These are phyloP conservation scores for Cyberlindnera meyerae DNA, from an alignment of 805 yeast genomes.

Conservation along the genomic window DNA sequence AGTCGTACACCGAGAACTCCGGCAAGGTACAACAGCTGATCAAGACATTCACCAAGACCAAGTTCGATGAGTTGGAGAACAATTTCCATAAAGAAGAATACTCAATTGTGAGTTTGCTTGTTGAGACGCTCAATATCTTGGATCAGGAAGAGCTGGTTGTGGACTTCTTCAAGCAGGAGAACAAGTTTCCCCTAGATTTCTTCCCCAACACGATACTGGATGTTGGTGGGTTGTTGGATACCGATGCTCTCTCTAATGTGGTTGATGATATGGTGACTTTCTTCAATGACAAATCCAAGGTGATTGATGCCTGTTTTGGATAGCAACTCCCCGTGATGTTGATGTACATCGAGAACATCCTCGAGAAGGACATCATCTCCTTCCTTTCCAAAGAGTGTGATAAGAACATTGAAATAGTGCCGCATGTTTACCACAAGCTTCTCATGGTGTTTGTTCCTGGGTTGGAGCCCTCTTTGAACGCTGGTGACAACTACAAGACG, in stretches of 20 bases:
- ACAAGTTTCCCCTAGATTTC: slow-evolving; percentile 29
- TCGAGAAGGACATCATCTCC: slow-evolving; percentile 32
- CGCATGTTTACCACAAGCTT: slow-evolving; percentile 28
- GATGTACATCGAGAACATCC: slow-evolving; percentile 33
- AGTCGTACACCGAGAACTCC: slow-evolving; percentile 3
- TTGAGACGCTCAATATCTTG: slow-evolving; percentile 24
- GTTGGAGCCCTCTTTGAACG: slow-evolving; percentile 34
- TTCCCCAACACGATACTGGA: slow-evolving; percentile 27
- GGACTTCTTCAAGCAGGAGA: slow-evolving; percentile 37
- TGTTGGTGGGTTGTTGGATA: slow-evolving; percentile 18
- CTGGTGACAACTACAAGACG: slow-evolving; percentile 29
- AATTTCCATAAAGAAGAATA: slow-evolving; percentile 19
- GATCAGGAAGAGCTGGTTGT: slow-evolving; percentile 34
- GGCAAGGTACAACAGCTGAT: slow-evolving; percentile 13
- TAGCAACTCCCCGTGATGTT: slow-evolving; percentile 36
- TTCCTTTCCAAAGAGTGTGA: slow-evolving; percentile 24
- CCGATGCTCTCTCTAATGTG: slow-evolving; percentile 21
- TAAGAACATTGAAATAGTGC: slow-evolving; percentile 27
- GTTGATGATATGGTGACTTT: slow-evolving; percentile 26
- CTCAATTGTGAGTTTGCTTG: slow-evolving; percentile 19
- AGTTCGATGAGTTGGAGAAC: slow-evolving; percentile 20
- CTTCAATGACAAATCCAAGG: slow-evolving; percentile 31
- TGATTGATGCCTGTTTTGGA: slow-evolving; percentile 35
- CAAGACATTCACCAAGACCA: slow-evolving; percentile 12
- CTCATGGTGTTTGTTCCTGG: slow-evolving; percentile 30